These are phyloP conservation scores for Tylopilus subfusipes DNA, from an alignment of 768 basidiomycete species.

Conservation along the genomic window DNA sequence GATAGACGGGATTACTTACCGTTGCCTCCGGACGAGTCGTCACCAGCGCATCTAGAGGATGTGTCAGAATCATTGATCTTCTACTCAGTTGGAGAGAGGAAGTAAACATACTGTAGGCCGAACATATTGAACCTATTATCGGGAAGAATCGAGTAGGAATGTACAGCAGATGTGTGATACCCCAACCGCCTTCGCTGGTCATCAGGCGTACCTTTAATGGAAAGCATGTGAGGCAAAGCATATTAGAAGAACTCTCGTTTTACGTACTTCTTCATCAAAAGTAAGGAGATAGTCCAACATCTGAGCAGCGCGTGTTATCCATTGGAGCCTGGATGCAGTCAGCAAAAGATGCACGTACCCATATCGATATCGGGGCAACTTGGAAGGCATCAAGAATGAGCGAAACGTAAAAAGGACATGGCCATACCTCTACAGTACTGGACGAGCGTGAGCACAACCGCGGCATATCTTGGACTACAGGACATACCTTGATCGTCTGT, in stretches of 20 bases:
- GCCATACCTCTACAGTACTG: slow-evolving; percentile 5
- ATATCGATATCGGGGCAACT: slow-evolving; percentile 12
- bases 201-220: slow-evolving; percentile 2
- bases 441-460: not conserved
- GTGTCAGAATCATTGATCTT: not conserved
- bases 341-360: not conserved
- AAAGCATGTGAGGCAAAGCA: not conserved
- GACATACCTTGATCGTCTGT: slow-evolving; percentile 9
- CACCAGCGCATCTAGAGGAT: not conserved
- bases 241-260: not conserved
- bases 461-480: no score
- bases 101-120: slow-evolving; percentile 2
- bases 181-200: not conserved
- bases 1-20: not conserved
- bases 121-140: slow-evolving; percentile 2
- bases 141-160: slow-evolving; percentile 10
- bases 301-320: not conserved
- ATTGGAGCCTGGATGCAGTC: not conserved
- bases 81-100: not conserved
- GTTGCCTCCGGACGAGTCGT: not conserved
- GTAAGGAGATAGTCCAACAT: slow-evolving; percentile 10
- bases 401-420: not conserved
- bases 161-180: slow-evolving; percentile 11
- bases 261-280: slow-evolving; percentile 10
- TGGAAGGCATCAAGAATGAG: not conserved